Conservation (phyloP, 768 basidiomycete species). For the Pleurotus ostreatus region DNA sequence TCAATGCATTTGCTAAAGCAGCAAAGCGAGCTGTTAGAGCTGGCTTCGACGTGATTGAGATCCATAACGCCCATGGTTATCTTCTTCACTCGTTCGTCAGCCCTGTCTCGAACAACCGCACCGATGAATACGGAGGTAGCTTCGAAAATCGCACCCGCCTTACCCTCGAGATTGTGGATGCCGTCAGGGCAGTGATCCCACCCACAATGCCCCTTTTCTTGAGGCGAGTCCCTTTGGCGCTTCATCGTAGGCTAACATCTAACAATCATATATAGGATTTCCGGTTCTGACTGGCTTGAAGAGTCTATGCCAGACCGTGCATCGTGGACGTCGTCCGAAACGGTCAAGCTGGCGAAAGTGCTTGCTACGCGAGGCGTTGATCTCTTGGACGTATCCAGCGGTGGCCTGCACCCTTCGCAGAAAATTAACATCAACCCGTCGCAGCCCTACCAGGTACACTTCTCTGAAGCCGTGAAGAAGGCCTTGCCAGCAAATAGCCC, state of each 20-base stretch:
- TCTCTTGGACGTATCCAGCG: constrained; percentile 68
- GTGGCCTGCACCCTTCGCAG: constrained; percentile 49
- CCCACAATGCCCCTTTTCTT: constrained; percentile 66
- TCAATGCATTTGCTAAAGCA: constrained; percentile 50
- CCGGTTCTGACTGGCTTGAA: constrained; percentile 74
- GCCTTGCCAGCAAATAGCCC: constrained; percentile 31
- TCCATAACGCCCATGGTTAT: constrained; percentile 66
- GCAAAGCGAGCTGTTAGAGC: constrained; percentile 50
- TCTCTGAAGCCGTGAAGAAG: constrained; percentile 48
- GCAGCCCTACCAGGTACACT: constrained; percentile 51
- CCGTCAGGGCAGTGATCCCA: constrained; percentile 57
- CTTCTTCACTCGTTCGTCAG: constrained; percentile 54
- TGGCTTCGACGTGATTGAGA: constrained; percentile 60
- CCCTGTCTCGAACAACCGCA: constrained; percentile 57
- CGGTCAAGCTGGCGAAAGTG: constrained; percentile 52
- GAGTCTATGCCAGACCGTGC: constrained; percentile 52
- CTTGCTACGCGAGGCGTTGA: constrained; percentile 67
- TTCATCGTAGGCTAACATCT: background rate
- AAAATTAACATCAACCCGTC: constrained; percentile 23
- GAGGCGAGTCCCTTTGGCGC: constrained; percentile 36
- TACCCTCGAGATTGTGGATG: constrained; percentile 59
- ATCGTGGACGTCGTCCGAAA: constrained; percentile 70
- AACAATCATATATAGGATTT: constrained; percentile 37
- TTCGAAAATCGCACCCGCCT: constrained; percentile 68
- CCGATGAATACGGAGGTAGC: constrained; percentile 67